phyloP scores from a whole-genome alignment of 225 moss, liverwort and hornwort genomes.

The Pleurozium schreberi region DNA sequence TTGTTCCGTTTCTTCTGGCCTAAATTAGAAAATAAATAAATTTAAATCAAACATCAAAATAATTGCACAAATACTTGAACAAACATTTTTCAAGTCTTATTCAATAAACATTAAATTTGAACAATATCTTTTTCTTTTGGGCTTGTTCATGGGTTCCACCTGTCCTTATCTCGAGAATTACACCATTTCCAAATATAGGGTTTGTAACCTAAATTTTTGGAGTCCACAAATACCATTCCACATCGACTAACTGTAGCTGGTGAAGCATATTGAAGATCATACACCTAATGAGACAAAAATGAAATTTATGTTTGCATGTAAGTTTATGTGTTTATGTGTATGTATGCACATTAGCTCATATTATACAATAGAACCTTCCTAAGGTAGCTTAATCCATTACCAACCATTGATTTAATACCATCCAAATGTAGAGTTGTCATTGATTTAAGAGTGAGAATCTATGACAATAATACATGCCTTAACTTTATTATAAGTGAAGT shows the following conservation, averaged over 20 bases:
- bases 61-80: not conserved
- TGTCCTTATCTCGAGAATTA: slow-evolving; percentile 17
- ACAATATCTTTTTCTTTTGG: not conserved
- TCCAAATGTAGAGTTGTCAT: too few relatives aligned
- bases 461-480: too few relatives aligned
- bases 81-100: not conserved
- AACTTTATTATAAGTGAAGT: too few relatives aligned
- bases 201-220: slow-evolving; percentile 68
- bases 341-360: too few relatives aligned
- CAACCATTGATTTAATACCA: too few relatives aligned
- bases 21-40: not conserved
- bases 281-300: slow-evolving; percentile 29
- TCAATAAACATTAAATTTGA: not conserved
- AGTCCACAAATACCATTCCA: slow-evolving; percentile 87
- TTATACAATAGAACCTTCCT: too few relatives aligned
- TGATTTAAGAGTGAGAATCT: too few relatives aligned
- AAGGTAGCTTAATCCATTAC: too few relatives aligned
- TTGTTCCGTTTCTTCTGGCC: slow-evolving; percentile 43
- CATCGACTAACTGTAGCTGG: slow-evolving; percentile 85
- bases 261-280: slow-evolving; percentile 81
- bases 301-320: too few relatives aligned
- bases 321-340: too few relatives aligned
- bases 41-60: not conserved
- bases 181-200: slow-evolving; percentile 83
- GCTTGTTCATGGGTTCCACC: not conserved